phyloP scores from a whole-genome alignment of 208 protist species.

The Paratrypanosoma confusum region DNA sequence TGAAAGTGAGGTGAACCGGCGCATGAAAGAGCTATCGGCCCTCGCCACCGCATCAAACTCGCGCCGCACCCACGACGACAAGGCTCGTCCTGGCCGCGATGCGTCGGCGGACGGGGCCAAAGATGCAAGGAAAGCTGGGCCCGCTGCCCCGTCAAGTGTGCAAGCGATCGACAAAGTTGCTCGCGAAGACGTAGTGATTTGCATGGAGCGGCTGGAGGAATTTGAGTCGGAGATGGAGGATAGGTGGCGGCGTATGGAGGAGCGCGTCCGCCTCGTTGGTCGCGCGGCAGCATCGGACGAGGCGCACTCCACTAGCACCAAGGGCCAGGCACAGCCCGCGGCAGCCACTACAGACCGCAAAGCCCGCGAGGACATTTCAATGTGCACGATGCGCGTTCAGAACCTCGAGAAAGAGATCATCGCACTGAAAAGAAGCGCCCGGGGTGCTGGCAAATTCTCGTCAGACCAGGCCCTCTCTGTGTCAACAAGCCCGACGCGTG shows the following conservation, averaged over 20 bases:
- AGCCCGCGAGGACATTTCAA: conserved; percentile 71
- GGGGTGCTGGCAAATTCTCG: too few species aligned
- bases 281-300: conserved; percentile 42
- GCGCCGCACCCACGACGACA: conserved; percentile 2
- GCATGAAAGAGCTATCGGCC: conserved; percentile 52
- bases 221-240: conserved; percentile 61
- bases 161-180: conserved; percentile 17
- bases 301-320: conserved; percentile 1
- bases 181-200: conserved; percentile 36
- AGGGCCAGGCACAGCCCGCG: neutral
- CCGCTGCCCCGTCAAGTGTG: neutral
- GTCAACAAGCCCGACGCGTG: too few species aligned
- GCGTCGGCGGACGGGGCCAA: neutral
- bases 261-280: conserved; percentile 76
- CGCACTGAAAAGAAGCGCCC: too few species aligned
- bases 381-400: conserved; percentile 77
- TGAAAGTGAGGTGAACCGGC: conserved; percentile 39
- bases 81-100: neutral
- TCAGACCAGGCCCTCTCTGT: too few species aligned
- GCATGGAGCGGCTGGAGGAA: conserved; percentile 47
- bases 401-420: conserved; percentile 62
- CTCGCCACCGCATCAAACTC: conserved; percentile 30
- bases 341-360: conserved; percentile 57
- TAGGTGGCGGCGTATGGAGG: conserved; percentile 70
- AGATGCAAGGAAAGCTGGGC: neutral